Evolutionary conservation across 768 basidiomycete species (phyloP), one percentile per base, ranked within the genome.

Genomic region (Lepiota brunneoincarnata): DNA sequence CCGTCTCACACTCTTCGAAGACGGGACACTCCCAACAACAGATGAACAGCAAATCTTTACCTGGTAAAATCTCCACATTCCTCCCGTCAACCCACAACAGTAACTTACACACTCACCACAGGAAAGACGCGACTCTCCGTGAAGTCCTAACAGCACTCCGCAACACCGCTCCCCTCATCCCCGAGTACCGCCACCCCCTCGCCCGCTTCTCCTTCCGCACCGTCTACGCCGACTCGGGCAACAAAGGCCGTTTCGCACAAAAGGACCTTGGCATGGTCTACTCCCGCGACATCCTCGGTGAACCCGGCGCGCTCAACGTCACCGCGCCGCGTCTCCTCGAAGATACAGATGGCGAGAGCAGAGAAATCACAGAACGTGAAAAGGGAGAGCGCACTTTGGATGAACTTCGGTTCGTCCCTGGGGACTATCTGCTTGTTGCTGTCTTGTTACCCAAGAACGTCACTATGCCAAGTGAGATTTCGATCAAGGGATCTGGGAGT

Each of bases 31-130:
- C 2, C 91, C 91, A 6, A 84, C 84, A 2, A 83, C 84, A 5
- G 91, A 93, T 57, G 91, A 93, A 63, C 86, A 89, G 43, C 89
- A 91, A 63, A 69, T 93, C 31, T 92, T 86, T 61, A 87, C 87
- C 6, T 93, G 91, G 91, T 88, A 61, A 20, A 75, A 56, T 14
- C 6, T 42, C 15, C 48, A 48, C n/a, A 26, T 12, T 9, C 6
- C 47, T 40, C 26, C 26, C 4, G 7, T 28, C 26, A 7, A 7
- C 4, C 7, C 11, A 15, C 31, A 11, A 28, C 26, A n/a, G 23
- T 12, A 31, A 46, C 31, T 23, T n/a, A 41, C 21, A 36, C 15
- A 37, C 9, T 23, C 11, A n/a, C 18, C 23, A 17, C 59, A 92
- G 91, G 90, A 89, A 83, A 73, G 89, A 93, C 62, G 86, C 89